Evolutionary conservation across 1,284 basidiomycete genomes (phyloP).

Genomic region (Cutaneotrichosporon sp.): DNA sequence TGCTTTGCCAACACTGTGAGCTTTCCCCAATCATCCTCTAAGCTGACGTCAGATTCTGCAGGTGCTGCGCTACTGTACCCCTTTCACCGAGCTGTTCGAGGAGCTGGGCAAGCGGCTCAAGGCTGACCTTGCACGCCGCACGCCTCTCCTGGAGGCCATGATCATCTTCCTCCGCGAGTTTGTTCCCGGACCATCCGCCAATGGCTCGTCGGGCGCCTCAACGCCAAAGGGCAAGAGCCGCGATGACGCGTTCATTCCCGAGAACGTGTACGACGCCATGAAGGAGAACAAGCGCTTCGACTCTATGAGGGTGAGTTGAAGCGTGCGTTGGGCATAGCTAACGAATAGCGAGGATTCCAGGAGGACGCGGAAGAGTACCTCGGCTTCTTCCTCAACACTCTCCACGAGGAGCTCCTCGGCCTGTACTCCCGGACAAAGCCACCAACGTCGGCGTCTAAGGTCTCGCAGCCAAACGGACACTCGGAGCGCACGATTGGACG

Average conservation of each 20-base stretch:
- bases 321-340: constrained; percentile 9
- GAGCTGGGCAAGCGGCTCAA: constrained; percentile 60
- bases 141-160: constrained; percentile 76
- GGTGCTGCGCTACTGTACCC: constrained; percentile 79
- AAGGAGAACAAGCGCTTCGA: constrained; percentile 92
- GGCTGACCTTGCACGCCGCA: constrained; percentile 54
- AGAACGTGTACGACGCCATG: constrained; percentile 91
- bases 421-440: constrained; percentile 52
- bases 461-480: constrained; percentile 20
- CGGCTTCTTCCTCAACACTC: constrained; percentile 92
- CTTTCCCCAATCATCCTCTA: no score
- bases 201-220: constrained; percentile 17
- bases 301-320: constrained; percentile 69
- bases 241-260: constrained; percentile 72
- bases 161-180: constrained; percentile 81
- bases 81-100: constrained; percentile 74
- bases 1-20: constrained; percentile 88
- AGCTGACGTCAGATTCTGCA: constrained; percentile 61
- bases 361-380: constrained; percentile 98
- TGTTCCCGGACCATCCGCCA: constrained; percentile 19
- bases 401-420: constrained; percentile 84
- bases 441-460: constrained; percentile 19
- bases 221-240: constrained; percentile 30
- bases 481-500: constrained; percentile 40
- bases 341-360: constrained; percentile 73